Base-by-base conservation (phyloP, 2,329 filamentous ascomycete species). In the Aaosphaeria arxii region DNA sequence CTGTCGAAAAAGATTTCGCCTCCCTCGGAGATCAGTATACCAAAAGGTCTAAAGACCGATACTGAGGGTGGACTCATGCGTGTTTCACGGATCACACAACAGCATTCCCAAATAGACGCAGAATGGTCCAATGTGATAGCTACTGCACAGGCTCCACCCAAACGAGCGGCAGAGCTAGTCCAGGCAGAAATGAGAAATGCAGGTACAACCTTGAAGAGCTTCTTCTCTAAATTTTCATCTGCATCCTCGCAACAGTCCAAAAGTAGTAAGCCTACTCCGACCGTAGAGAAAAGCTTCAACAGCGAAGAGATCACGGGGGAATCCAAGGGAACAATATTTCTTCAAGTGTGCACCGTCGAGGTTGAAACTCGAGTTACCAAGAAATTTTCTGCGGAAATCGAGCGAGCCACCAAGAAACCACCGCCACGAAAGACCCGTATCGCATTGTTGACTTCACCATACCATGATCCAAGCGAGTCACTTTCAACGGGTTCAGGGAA, bases 321-420 rank as follows among this genome's bases (percentile, higher is more conserved):
- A 29, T 87, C 85, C 5, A 86, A 81, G 0, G 88, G 90, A 0
- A 89, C 87, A 11, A 91, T 97, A 31, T 97, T 96, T 66, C 76
- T 99, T 17, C 83, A 91, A 43, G 88, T 95, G 17, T 96, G 88
- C 42, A 91, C 91, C 6, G 91, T 92, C 30, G 82, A 83, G 41
- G 85, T 97, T 31, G 81, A 84, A 58, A 95, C 91, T 0, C 88
- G 82, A 42, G 85, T 96, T 1, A 77, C 82, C 17, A 74, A 81
- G 30, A 82, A 78, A 36, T 90, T 97, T 59, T 85, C 90, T 3
- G 80, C 85, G 1, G 95, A 99, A 66, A 81, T 99, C 7, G 91
- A 97, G 72, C 84, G 95, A 52, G 94, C 95, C 11, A 99, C 95
- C 1, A 96, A 97, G 73, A 99, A 99, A 64, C 89, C 91, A 3